Percentiles rank a stretch among this genome's conserved stretches.
phyloP scores from a whole-genome alignment of 2,329 filamentous ascomycete species.

The Aurifilum marmelostoma region DNA sequence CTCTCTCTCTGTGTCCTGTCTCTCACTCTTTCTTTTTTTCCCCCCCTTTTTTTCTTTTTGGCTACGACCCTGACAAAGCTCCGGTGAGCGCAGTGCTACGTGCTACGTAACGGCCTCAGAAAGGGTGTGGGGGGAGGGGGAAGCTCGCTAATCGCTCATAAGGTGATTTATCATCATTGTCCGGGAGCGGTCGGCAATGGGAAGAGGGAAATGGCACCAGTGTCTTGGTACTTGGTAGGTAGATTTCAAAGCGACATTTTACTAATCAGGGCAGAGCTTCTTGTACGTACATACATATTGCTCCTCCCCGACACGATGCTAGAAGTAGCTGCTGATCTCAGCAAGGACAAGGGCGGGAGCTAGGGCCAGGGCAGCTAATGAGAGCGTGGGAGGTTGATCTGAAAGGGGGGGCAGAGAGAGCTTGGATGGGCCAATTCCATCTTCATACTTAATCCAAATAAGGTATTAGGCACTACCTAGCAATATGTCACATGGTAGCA shows the following conservation, averaged over 20 bases:
- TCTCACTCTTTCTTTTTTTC: not conserved
- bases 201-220: not conserved
- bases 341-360: not conserved
- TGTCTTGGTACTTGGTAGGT: not conserved
- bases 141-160: not conserved
- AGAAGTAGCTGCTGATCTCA: too few species aligned
- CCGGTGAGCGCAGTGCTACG: not conserved
- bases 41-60: not conserved
- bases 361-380: not conserved
- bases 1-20: too few species aligned
- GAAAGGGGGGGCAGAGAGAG: not conserved
- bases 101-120: not conserved
- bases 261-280: not conserved
- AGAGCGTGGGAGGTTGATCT: not conserved
- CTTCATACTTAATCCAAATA: not conserved
- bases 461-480: not conserved
- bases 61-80: not conserved
- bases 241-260: not conserved
- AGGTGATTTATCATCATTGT: conserved; percentile 1
- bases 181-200: not conserved
- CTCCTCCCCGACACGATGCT: too few species aligned
- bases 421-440: not conserved
- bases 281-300: too few species aligned
- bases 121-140: too few species aligned
- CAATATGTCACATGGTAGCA: too few species aligned